Evolutionary conservation across 352 stramenopile species (phyloP), one percentile per base, ranked within the genome.

Genomic region (Globisporangium radiosum): DNA sequence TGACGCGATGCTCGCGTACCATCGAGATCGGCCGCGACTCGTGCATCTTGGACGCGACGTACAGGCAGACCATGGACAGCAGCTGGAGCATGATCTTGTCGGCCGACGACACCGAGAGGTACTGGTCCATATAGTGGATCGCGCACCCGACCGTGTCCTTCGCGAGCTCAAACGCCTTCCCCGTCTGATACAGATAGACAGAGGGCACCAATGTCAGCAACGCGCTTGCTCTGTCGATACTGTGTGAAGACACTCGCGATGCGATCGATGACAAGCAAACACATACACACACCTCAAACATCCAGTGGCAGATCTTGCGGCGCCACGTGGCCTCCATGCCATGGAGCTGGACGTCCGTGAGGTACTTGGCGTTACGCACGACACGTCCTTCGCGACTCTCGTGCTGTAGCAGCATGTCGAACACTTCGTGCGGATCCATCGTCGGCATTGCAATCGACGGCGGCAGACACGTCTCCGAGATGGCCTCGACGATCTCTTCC

Each of bases 31-130:
- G 73, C 47, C 74, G 72, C 36, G 67, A 63, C 60, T 82, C 73
- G 54, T 82, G 73, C 66, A 82, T 76, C 65, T 82, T 82, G 54
- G 73, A 82, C 17, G 73, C 62, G 43, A 82, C 66, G 60, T 76
- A 75, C 69, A 82, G 70, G 33, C 62, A 72, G 10, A 78, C 66
- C 66, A 82, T 77, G 38, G 73, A 77, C n/a, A 82, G 60, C 40
- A 82, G 56, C 61, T 82, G 73, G 15, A 82, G 62, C 57, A 79
- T 62, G 59, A 80, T 74, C 61, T 82, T 82, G 68, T 79, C 72
- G 14, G 76, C 71, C 1, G 73, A 80, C 17, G 66, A 59, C 14
- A 57, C 60, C 15, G 71, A 75, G 7, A 82, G 51, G 55, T 78
- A 82, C 42, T 69, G 65, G 47, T 82, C 73, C 73, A 82, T 80